phyloP scores from a whole-genome alignment of 768 basidiomycete species.

The Asterophora parasitica region DNA sequence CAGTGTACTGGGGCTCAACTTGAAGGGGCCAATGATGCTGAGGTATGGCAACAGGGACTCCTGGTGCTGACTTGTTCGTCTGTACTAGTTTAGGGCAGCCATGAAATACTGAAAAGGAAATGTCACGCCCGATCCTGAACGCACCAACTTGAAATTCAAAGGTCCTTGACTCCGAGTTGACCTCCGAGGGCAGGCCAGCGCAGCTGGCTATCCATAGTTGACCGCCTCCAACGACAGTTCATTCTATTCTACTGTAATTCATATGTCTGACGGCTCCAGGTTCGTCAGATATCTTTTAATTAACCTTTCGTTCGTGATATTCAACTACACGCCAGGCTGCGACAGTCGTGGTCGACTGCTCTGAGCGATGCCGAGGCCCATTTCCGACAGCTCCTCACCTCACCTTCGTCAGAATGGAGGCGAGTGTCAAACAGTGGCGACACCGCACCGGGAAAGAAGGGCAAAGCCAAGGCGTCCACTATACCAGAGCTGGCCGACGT shows the following conservation, averaged over 20 bases:
- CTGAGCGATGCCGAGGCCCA: conserved; percentile 69
- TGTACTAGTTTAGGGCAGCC: background rate
- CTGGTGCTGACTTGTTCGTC: too few relatives aligned
- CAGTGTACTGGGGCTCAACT: too few relatives aligned
- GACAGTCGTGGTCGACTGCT: conserved; percentile 77
- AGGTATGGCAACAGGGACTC: too few relatives aligned
- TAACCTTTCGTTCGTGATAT: background rate
- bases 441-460: conserved; percentile 46
- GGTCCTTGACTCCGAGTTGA: conserved; percentile 8
- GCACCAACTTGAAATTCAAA: conserved; percentile 1
- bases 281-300: conserved; percentile 22
- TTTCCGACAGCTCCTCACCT: conserved; percentile 74
- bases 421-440: conserved; percentile 51
- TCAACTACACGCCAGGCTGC: conserved; percentile 46
- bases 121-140: conserved; percentile 10
- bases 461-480: conserved; percentile 48
- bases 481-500: conserved; percentile 68
- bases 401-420: conserved; percentile 76
- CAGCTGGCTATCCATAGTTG: too few relatives aligned
- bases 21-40: too few relatives aligned
- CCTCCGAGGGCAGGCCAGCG: conserved; percentile 5
- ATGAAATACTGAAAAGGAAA: conserved; percentile 6
- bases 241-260: background rate
- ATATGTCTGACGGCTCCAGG: conserved; percentile 62
- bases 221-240: background rate